These are phyloP conservation scores for Coniosporium apollinis DNA, from an alignment of 495 filamentous ascomycete species.

Conservation along the genomic window DNA sequence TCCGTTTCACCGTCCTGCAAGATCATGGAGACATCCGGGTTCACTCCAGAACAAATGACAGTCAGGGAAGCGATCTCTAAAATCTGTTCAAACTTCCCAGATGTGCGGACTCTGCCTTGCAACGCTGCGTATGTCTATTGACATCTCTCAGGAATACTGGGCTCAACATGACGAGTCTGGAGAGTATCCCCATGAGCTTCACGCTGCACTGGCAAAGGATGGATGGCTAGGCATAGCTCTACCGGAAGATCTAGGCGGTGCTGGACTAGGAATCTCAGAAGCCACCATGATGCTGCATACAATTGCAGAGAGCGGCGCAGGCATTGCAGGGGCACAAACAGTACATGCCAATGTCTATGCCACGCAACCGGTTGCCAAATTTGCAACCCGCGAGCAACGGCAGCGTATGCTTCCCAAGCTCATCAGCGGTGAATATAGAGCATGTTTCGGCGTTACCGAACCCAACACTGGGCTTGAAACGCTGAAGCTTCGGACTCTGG, in stretches of 20 bases:
- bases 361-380: slow-evolving; percentile 57
- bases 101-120: slow-evolving; percentile 32
- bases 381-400: slow-evolving; percentile 44
- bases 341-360: slow-evolving; percentile 69
- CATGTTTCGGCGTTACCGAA: slow-evolving; percentile 57
- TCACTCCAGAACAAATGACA: slow-evolving; percentile 52
- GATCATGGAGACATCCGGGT: slow-evolving; percentile 57
- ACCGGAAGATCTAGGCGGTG: slow-evolving; percentile 52
- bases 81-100: slow-evolving; percentile 40
- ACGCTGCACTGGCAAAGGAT: slow-evolving; percentile 55
- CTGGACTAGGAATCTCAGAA: slow-evolving; percentile 62
- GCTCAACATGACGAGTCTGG: slow-evolving; percentile 48
- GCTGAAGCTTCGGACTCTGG: slow-evolving; percentile 45
- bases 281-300: slow-evolving; percentile 79
- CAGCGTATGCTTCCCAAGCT: slow-evolving; percentile 47
- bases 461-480: slow-evolving; percentile 63
- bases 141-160: slow-evolving; percentile 42
- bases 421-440: slow-evolving; percentile 48
- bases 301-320: slow-evolving; percentile 59
- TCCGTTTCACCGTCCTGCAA: slow-evolving; percentile 19
- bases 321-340: slow-evolving; percentile 60
- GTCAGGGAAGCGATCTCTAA: slow-evolving; percentile 53
- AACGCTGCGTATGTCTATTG: slow-evolving; percentile 14
- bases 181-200: slow-evolving; percentile 54
- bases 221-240: slow-evolving; percentile 75